A percentile compares a stretch with the other conserved stretches of the same genome.
These are phyloP conservation scores for Henningerozyma blattae DNA, from an alignment of 805 yeast species.

Conservation along the genomic window DNA sequence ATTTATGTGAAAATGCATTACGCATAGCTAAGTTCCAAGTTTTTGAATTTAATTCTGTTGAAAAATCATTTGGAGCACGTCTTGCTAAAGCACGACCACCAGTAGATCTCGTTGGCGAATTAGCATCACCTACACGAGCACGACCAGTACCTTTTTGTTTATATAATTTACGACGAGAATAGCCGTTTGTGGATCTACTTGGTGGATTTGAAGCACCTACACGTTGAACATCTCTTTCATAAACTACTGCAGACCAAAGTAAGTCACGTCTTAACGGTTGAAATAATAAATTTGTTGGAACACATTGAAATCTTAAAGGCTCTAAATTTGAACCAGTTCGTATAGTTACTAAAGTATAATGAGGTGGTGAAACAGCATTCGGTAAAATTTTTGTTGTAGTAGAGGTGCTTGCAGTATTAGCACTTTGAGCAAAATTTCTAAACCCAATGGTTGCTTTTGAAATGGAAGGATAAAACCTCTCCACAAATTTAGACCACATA, in stretches of 20 bases:
- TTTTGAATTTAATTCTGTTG: constrained; percentile 63
- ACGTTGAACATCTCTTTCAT: constrained; percentile 79
- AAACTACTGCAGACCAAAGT: constrained; percentile 88
- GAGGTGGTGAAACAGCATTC: too few relatives aligned
- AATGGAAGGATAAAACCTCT: too few relatives aligned
- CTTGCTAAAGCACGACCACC: constrained; percentile 88
- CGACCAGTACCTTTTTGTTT: constrained; percentile 92
- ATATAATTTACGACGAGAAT: constrained; percentile 66
- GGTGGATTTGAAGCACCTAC: constrained; percentile 84
- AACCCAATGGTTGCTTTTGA: too few relatives aligned
- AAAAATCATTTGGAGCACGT: constrained; percentile 80
- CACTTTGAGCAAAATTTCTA: too few relatives aligned
- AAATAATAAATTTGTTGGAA: constrained; percentile 57
- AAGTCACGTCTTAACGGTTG: constrained; percentile 80
- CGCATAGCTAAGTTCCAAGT: constrained; percentile 67
- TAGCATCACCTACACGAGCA: constrained; percentile 94
- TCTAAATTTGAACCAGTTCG: constrained; percentile 85
- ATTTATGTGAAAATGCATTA: constrained; percentile 72
- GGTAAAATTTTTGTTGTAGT: too few relatives aligned
- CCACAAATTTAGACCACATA: too few relatives aligned
- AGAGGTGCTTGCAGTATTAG: too few relatives aligned
- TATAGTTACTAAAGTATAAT: constrained; percentile 62
- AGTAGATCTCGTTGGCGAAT: constrained; percentile 81
- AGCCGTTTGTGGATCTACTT: constrained; percentile 78
- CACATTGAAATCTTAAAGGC: constrained; percentile 68